These are phyloP conservation scores for Russula griseocarnosa DNA, from an alignment of 768 basidiomycete species.

Conservation along the genomic window DNA sequence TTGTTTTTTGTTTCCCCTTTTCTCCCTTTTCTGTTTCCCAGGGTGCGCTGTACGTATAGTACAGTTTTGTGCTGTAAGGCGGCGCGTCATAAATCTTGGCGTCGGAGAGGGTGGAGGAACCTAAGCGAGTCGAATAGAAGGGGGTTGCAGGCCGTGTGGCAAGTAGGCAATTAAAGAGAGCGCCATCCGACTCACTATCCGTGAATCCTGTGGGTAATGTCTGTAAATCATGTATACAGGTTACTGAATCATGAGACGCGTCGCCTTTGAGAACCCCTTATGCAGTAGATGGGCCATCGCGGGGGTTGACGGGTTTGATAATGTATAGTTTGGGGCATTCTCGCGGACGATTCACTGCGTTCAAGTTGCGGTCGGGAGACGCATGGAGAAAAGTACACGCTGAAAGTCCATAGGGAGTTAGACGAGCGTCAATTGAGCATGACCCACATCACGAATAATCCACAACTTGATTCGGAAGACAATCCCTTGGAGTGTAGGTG, in stretches of 20 bases:
- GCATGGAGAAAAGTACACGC: not conserved
- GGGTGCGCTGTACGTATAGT: not conserved
- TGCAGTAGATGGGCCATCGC: not conserved
- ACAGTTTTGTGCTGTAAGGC: not conserved
- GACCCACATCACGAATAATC: not conserved
- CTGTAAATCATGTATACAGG: not conserved
- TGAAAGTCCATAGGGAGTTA: constrained; percentile 1
- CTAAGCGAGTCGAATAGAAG: not conserved
- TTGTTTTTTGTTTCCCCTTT: not conserved
- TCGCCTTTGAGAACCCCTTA: not conserved
- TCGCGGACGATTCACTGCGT: constrained; percentile 1
- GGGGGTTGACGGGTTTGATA: not conserved
- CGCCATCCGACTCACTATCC: not conserved
- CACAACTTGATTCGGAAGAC: not conserved
- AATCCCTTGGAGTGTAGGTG: not conserved
- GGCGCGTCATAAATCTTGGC: not conserved
- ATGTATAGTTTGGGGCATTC: constrained; percentile 1
- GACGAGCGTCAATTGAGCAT: not conserved
- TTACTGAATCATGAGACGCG: not conserved
- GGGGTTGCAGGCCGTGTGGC: not conserved
- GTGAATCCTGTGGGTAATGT: not conserved
- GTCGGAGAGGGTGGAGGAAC: not conserved
- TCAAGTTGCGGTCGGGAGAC: not conserved
- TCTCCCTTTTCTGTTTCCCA: not conserved
- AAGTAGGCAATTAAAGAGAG: not conserved